Conservation (phyloP, 1,284 basidiomycete genomes). For the Meira miltonrushii region DNA sequence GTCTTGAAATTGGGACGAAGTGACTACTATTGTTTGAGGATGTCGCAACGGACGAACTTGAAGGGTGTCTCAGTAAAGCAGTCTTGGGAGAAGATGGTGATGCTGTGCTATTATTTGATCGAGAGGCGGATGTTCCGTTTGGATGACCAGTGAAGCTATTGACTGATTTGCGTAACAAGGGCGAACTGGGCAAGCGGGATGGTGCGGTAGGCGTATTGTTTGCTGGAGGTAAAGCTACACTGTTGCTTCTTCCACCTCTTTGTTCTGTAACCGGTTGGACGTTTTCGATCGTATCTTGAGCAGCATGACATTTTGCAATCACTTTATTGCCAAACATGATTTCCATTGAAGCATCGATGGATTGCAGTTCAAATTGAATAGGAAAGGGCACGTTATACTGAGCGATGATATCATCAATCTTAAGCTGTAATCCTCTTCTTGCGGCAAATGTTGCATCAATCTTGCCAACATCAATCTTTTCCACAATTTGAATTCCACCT, state of each 20-base stretch:
- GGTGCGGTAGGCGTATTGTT: too few relatives aligned
- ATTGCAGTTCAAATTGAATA: conserved; percentile 23
- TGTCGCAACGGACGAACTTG: too few relatives aligned
- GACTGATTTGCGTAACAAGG: background rate
- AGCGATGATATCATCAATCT: conserved; percentile 22
- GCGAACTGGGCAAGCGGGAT: too few relatives aligned
- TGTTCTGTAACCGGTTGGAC: conserved; percentile 6
- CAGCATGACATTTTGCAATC: conserved; percentile 25
- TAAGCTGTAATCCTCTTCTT: conserved; percentile 19
- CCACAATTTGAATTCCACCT: conserved; percentile 11
- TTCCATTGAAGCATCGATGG: conserved; percentile 28
- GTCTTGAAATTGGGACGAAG: background rate
- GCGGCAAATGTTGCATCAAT: conserved; percentile 24
- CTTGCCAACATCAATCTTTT: conserved; percentile 16
- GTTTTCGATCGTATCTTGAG: conserved; percentile 18
- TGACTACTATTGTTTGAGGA: too few relatives aligned
- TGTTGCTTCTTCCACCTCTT: conserved; percentile 3
- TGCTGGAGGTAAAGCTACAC: too few relatives aligned
- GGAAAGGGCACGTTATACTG: conserved; percentile 28
- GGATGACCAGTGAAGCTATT: background rate
- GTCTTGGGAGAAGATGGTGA: background rate
- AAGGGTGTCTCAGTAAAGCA: too few relatives aligned
- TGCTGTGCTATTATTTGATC: background rate
- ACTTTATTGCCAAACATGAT: conserved; percentile 31
- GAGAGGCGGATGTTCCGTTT: background rate